phyloP scores from a whole-genome alignment of 306 rosid species.

The Cicer arietinum region DNA sequence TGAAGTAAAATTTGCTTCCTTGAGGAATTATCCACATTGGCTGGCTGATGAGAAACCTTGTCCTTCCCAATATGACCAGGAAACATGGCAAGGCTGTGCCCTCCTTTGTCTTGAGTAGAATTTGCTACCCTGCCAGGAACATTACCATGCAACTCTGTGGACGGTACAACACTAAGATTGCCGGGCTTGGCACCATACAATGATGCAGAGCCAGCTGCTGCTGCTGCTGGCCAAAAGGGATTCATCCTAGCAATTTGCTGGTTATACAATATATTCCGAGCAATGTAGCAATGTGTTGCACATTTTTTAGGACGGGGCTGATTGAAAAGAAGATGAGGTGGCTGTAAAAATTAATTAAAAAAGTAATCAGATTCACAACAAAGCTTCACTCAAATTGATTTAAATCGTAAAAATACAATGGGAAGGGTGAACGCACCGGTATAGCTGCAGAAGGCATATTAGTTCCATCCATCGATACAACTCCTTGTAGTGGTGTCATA shows the following conservation, averaged over 20 bases:
- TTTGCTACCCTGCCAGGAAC: constrained; percentile 54
- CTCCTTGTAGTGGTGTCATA: constrained; percentile 91
- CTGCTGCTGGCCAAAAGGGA: constrained; percentile 78
- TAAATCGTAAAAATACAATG: not conserved
- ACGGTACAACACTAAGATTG: constrained; percentile 61
- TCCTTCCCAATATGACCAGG: constrained; percentile 77
- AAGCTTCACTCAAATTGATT: not conserved
- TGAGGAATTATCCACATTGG: constrained; percentile 63
- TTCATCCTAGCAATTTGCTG: constrained; percentile 88
- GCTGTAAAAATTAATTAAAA: constrained; percentile 50
- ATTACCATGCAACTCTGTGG: constrained; percentile 72
- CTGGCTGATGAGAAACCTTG: constrained; percentile 69
- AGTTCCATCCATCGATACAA: constrained; percentile 88
- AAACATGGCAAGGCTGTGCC: constrained; percentile 63
- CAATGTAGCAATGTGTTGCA: constrained; percentile 93
- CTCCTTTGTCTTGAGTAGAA: constrained; percentile 80
- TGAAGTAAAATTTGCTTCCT: constrained; percentile 86
- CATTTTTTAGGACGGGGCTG: constrained; percentile 94
- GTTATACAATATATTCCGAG: constrained; percentile 70
- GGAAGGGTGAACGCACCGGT: constrained; percentile 53
- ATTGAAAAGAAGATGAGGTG: constrained; percentile 68
- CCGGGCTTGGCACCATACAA: constrained; percentile 76
- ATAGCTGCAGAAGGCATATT: constrained; percentile 74
- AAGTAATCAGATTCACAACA: not conserved
- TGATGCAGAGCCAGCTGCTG: constrained; percentile 84